Conservation (phyloP, 352 stramenopile species). For the Phytophthora cryptogea region DNA sequence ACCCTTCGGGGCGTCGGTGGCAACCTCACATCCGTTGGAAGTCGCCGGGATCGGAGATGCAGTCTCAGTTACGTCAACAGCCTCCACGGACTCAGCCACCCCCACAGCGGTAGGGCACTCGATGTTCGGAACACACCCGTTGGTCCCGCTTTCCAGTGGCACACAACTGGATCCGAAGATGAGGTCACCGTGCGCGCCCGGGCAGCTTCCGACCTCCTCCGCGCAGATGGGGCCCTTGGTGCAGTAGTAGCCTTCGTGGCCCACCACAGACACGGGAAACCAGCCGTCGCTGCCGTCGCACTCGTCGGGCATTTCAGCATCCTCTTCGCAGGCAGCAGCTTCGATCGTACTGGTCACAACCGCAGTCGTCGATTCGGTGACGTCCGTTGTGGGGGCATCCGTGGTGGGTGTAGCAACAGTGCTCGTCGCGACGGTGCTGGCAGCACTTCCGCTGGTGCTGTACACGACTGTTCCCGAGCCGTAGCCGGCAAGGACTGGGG, state of each 20-base stretch:
- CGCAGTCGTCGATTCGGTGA: background rate
- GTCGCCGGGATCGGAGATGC: background rate
- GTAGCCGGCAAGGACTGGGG: constrained; percentile 14
- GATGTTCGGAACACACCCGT: constrained; percentile 37
- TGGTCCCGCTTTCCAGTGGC: constrained; percentile 15
- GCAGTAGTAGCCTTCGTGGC: constrained; percentile 35
- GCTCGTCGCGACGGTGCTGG: background rate
- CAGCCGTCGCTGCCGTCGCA: constrained; percentile 37
- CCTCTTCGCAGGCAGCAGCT: constrained; percentile 15
- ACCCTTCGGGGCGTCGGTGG: constrained; percentile 9
- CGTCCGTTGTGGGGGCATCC: background rate
- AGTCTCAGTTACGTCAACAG: background rate
- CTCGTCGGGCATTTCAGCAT: constrained; percentile 20
- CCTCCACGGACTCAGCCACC: constrained; percentile 3
- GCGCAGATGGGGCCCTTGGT: constrained; percentile 35
- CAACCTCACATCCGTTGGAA: constrained; percentile 23
- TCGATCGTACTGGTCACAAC: constrained; percentile 1
- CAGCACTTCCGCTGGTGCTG: constrained; percentile 7
- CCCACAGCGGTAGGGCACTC: constrained; percentile 15
- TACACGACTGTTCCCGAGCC: constrained; percentile 4
- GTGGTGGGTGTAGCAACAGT: background rate
- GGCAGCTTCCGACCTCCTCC: constrained; percentile 28
- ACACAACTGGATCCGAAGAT: constrained; percentile 32
- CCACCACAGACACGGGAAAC: constrained; percentile 40
- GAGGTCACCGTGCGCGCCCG: constrained; percentile 27